These are phyloP conservation scores for Melampsora occidentalis DNA, from an alignment of 1,284 basidiomycete genomes.

Conservation along the genomic window DNA sequence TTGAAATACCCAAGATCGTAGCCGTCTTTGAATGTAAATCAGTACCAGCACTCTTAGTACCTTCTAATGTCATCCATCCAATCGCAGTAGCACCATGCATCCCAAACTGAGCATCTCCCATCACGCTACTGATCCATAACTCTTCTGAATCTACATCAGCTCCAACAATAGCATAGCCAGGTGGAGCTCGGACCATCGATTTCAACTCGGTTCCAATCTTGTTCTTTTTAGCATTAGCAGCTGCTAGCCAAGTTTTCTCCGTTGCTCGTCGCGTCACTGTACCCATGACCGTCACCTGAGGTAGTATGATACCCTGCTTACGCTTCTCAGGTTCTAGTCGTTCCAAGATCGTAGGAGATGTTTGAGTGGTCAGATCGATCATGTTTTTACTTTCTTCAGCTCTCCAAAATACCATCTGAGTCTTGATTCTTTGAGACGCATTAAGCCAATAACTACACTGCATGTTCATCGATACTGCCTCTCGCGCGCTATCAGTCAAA, in stretches of 20 bases:
- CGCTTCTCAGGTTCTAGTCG: slow-evolving; percentile 52
- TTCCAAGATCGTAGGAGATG: slow-evolving; percentile 33
- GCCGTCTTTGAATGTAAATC: slow-evolving; percentile 98
- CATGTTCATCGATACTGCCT: slow-evolving; percentile 86
- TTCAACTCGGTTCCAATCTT: slow-evolving; percentile 96
- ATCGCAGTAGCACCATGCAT: slow-evolving; percentile 94
- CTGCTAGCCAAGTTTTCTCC: slow-evolving; percentile 97
- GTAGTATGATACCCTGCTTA: slow-evolving; percentile 86
- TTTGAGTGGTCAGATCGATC: slow-evolving; percentile 36
- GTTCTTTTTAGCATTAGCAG: slow-evolving; percentile 95
- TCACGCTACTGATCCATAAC: slow-evolving; percentile 97
- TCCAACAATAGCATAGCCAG: slow-evolving; percentile 90
- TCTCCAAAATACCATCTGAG: slow-evolving; percentile 87
- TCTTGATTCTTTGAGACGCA: slow-evolving; percentile 82
- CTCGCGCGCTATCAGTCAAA: slow-evolving; percentile 67
- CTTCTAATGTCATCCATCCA: slow-evolving; percentile 99
- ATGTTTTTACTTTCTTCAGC: slow-evolving; percentile 57
- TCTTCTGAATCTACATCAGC: slow-evolving; percentile 99
- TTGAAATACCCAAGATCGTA: slow-evolving; percentile 82
- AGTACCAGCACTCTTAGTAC: slow-evolving; percentile 92
- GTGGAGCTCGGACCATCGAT: slow-evolving; percentile 90
- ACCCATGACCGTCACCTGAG: slow-evolving; percentile 96
- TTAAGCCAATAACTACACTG: slow-evolving; percentile 98
- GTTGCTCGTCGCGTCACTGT: slow-evolving; percentile 96
- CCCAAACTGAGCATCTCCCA: slow-evolving; percentile 98